phyloP scores from a whole-genome alignment of 78 protist species.

The Speleostelium caveatum region DNA sequence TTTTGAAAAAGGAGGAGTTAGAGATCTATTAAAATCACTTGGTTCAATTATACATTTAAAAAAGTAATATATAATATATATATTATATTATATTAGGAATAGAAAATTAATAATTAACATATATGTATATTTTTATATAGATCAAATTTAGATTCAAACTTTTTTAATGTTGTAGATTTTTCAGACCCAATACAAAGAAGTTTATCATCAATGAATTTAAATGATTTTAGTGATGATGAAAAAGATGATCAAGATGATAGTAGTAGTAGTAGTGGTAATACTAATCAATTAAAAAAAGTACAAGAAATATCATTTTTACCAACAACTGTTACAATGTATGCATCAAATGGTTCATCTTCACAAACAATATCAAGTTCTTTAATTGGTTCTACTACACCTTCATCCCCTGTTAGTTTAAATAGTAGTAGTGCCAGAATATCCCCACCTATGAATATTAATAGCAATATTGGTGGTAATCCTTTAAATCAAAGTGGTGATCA shows the following conservation, averaged over 20 bases:
- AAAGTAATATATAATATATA: conserved; percentile 6
- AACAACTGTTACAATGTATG: too few species aligned
- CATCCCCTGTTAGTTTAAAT: not conserved
- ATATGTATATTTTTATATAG: conserved; percentile 10
- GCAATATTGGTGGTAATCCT: not conserved
- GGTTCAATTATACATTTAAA: conserved; percentile 43
- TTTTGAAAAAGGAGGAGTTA: conserved; percentile 82
- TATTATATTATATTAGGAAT: not conserved
- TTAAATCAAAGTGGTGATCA: not conserved
- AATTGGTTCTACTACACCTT: not conserved
- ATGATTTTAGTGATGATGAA: not conserved
- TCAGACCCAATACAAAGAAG: conserved; percentile 56
- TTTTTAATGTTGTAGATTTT: conserved; percentile 54
- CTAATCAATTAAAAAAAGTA: conserved; percentile 29
- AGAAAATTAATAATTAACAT: not conserved
- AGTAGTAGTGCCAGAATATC: not conserved
- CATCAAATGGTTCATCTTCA: not conserved
- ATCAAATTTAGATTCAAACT: conserved; percentile 53
- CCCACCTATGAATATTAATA: not conserved
- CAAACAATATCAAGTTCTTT: not conserved
- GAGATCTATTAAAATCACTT: conserved; percentile 70
- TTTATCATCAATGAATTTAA: conserved; percentile 27
- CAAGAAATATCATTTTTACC: conserved; percentile 1
- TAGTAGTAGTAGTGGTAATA: not conserved
- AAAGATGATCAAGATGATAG: not conserved